Base-by-base conservation (phyloP, 768 basidiomycete species). In the Pleurotus giganteus region DNA sequence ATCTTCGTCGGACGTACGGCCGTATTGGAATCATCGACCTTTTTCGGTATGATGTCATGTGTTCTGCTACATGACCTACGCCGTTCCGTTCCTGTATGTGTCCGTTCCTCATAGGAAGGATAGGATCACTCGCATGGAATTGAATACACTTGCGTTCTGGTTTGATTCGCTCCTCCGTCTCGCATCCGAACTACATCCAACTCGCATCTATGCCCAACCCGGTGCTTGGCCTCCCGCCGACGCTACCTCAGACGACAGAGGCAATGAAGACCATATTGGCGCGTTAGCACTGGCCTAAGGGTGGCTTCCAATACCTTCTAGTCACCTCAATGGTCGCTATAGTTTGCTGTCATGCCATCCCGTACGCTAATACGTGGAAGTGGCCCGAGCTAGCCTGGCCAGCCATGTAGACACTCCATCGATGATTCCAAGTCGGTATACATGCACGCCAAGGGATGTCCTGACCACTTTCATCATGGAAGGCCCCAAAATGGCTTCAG, bases 241-340 rank as follows among this genome's bases (percentile, higher is more conserved):
- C 46, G 28, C 27, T 12, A 36, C n/a, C 49, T 15, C 23, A 45
- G 44, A 23, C 49, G 49, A 51, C 49, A 51, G 17, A 31, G 31
- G 12, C 21, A 51, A 51, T 51, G 49, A 27, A 51, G 31, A 24
- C 49, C 49, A 51, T 39, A 36, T 21, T 51, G 32, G 49, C n/a
- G 49, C 19, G 17, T 21, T 34, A 19, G 34, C 49, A 17, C 19
- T 19, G 32, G 49, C 34, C 49, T 51, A 51, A 26, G 21, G 34
- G 3, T 13, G 32, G 32, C 49, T 51, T 51, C 19, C 34, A n/a
- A 47, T 6, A 24, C 34, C 49, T 51, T 51, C 49, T 51, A 51
- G 49, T 37, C 46, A 24, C 34, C n/a, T 37, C 31, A 51, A 34
- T 51, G 37, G 49, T 51, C 24, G 49, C 49, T 51, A 51, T 51